A percentile compares a stretch with the other conserved stretches of the same genome.
Evolutionary conservation across 1,284 basidiomycete genomes (phyloP).

Genomic region (Pseudomicrostroma phylloplanum): DNA sequence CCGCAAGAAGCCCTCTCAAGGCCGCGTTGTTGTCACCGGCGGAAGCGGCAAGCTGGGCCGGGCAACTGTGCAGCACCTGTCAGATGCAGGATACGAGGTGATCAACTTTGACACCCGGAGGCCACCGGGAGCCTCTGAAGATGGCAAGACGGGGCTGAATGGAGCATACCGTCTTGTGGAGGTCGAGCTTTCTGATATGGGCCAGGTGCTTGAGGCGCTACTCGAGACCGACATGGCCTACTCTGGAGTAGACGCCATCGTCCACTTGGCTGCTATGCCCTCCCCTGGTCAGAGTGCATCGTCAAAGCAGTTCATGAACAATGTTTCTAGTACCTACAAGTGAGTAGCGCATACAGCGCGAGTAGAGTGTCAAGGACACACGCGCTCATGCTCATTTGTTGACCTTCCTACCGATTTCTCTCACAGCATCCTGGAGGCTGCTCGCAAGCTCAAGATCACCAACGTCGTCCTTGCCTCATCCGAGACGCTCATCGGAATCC

Average conservation of each 20-base stretch:
- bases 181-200: conserved; percentile 49
- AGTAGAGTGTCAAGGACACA: no score
- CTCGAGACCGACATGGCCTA: conserved; percentile 49
- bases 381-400: no score
- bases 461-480: conserved; percentile 50
- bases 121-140: conserved; percentile 39
- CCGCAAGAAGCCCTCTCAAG: background rate
- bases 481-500: conserved; percentile 52
- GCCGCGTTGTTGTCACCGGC: conserved; percentile 48
- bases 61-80: conserved; percentile 48
- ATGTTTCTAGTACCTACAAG: conserved; percentile 51
- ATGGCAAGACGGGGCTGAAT: conserved; percentile 35
- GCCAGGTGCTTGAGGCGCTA: conserved; percentile 45
- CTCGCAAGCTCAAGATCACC: conserved; percentile 48
- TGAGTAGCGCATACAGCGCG: no score
- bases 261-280: conserved; percentile 52
- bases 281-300: conserved; percentile 47
- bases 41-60: conserved; percentile 50
- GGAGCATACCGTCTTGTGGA: conserved; percentile 36
- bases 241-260: conserved; percentile 50
- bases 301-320: conserved; percentile 51
- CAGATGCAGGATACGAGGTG: conserved; percentile 24
- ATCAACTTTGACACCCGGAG: conserved; percentile 37
- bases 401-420: no score
- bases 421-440: conserved; percentile 48